A percentile compares a stretch with the other conserved stretches of the same genome.
Conservation (phyloP, 345 rosid genomes). For the Boechera retrofracta region DNA sequence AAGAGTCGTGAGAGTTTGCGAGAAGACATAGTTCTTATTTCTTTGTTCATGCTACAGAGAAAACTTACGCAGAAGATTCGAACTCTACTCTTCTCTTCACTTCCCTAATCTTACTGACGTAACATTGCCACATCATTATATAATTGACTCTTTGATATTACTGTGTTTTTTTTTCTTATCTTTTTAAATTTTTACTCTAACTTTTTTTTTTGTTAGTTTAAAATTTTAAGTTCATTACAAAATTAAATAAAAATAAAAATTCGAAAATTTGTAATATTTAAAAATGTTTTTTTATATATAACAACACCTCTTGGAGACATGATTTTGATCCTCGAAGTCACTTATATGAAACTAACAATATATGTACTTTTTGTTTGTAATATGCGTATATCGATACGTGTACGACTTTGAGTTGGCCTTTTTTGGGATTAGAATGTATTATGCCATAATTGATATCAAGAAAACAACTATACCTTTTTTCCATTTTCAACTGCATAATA, state of each 20-base stretch:
- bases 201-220: too few relatives aligned
- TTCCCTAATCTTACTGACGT: too few relatives aligned
- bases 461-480: slow-evolving; percentile 38
- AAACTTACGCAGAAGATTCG: not conserved
- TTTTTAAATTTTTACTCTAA: too few relatives aligned
- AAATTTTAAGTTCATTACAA: too few relatives aligned
- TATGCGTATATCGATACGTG: slow-evolving; percentile 7
- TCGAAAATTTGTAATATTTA: too few relatives aligned
- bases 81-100: slow-evolving; percentile 5
- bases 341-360: not conserved
- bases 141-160: too few relatives aligned
- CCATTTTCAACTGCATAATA: slow-evolving; percentile 39
- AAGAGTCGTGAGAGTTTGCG: slow-evolving; percentile 39
- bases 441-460: slow-evolving; percentile 38
- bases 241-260: too few relatives aligned
- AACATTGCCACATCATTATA: too few relatives aligned
- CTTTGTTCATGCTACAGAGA: slow-evolving; percentile 16
- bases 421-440: slow-evolving; percentile 26
- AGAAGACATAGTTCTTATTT: slow-evolving; percentile 21
- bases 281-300: too few relatives aligned
- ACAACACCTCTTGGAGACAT: not conserved
- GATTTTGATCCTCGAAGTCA: slow-evolving; percentile 17
- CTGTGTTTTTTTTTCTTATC: too few relatives aligned
- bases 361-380: not conserved
- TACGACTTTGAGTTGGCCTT: slow-evolving; percentile 27